Base-by-base conservation (phyloP, 805 yeast genomes). In the Candida nanaspora region DNA sequence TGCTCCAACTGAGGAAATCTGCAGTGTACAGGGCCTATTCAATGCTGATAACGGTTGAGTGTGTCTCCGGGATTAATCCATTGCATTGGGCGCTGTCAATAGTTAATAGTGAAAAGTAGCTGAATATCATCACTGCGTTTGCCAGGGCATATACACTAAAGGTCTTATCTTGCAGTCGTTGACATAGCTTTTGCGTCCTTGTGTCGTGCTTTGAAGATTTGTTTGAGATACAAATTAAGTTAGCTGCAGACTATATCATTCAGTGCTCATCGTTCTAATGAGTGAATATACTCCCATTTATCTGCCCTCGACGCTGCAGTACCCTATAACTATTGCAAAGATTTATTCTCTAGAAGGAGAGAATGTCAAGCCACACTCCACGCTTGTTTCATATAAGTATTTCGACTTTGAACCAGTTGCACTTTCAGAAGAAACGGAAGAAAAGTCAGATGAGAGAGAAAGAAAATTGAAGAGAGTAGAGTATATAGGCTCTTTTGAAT, bases 401-500 rank as follows among this genome's bases (percentile, higher is more conserved):
- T 76, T 80, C 76, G 84, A 80, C 47, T 75, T 69, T 55, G 77
- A 74, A 50, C 79, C 74, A 27, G 71, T 72, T 45, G 78, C 80
- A 8, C 59, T 68, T 35, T 65, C 66, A 38, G 75, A 70, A 33
- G 68, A 62, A 28, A 55, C 53, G 5, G 61, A 61, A 16, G 57
- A 54, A 15, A 52, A 45, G 16, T 49, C 55, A 16, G 57, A 52
- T 39, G 58, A 80, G 48, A 62, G 76, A 16, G 70, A 72, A 22
- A 47, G 58, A 41, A 61, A 65, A 44, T 57, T 65, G 44, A 57
- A 57, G 18, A 62, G 80, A 33, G 84, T 82, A 2, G 89, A 84
- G 51, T 66, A 78, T 22, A 77, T 81, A 11, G 91, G 87, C 1
- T 71, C 83, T 2, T 88, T 79, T 56, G 98, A 91, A 56, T 72